Percentiles rank a stretch among this genome's conserved stretches.
These are phyloP conservation scores for Zelonia costaricensis DNA, from an alignment of 208 protist species.

Conservation along the genomic window DNA sequence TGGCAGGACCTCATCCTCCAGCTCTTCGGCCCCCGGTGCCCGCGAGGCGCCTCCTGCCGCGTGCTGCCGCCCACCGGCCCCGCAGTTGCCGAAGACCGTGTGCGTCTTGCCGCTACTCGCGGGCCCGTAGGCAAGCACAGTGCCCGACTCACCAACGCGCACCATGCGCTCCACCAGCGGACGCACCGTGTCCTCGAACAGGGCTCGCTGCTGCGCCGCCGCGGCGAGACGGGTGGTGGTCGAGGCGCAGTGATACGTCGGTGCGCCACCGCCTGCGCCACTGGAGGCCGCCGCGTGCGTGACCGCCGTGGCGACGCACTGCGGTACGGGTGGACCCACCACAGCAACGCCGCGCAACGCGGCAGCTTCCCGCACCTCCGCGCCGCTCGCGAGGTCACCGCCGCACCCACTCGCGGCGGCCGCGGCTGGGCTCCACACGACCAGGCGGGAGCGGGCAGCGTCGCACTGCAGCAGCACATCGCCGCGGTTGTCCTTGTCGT, in stretches of 20 bases:
- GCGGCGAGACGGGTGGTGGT: neutral
- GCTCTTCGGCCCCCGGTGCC: too few relatives aligned
- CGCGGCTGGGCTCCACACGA: constrained; percentile 5
- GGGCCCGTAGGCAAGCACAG: constrained; percentile 62
- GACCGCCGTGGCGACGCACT: neutral
- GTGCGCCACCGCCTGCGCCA: neutral
- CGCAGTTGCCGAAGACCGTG: constrained; percentile 47
- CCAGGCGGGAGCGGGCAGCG: neutral
- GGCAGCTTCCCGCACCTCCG: neutral
- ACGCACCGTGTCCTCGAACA: constrained; percentile 22
- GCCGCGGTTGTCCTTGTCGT: too few relatives aligned
- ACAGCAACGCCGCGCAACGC: constrained; percentile 2
- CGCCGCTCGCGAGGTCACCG: neutral
- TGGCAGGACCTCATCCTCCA: neutral
- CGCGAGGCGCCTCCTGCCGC: too few relatives aligned
- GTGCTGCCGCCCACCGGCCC: too few relatives aligned
- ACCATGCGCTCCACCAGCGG: constrained; percentile 48
- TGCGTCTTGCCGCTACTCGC: constrained; percentile 70
- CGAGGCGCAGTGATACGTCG: neutral
- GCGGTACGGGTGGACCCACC: constrained; percentile 10
- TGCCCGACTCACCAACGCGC: constrained; percentile 43
- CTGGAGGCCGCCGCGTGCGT: neutral
- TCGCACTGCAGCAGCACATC: constrained; percentile 14
- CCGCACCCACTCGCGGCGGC: neutral
- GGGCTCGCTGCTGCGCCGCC: constrained; percentile 2